Evolutionary conservation across 148 eudicot genomes (phyloP).

Genomic region (Dianthus caryophyllus): DNA sequence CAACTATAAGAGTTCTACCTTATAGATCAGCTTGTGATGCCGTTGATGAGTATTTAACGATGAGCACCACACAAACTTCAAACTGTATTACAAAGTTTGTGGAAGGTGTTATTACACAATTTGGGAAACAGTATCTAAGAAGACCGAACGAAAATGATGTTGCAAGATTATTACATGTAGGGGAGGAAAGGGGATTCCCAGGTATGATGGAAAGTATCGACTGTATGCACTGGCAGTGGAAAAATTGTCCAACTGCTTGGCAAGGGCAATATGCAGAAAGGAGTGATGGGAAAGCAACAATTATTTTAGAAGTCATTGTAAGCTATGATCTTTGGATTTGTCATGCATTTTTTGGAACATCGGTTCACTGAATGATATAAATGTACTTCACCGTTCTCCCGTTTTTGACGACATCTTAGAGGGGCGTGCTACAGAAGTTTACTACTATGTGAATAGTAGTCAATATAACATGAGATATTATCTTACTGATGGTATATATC

Average conservation of each 20-base stretch:
- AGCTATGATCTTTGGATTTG: too few species aligned
- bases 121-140: neutral
- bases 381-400: too few species aligned
- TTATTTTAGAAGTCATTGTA: too few species aligned
- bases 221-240: too few species aligned
- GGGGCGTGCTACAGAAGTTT: conserved; percentile 6
- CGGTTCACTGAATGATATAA: too few species aligned
- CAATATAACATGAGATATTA: neutral
- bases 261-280: conserved; percentile 9
- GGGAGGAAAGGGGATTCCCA: conserved; percentile 10
- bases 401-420: conserved; percentile 7
- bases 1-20: neutral
- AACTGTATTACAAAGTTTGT: conserved; percentile 2
- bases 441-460: conserved; percentile 5
- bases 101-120: conserved; percentile 7
- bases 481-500: too few species aligned
- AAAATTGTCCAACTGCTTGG: conserved; percentile 4
- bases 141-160: conserved; percentile 1
- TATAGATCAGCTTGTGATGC: conserved; percentile 3
- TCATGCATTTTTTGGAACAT: too few species aligned
- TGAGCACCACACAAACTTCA: conserved; percentile 1
- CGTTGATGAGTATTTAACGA: conserved; percentile 3
- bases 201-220: too few species aligned
- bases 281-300: conserved; percentile 6
- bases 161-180: conserved; percentile 6